A percentile compares a stretch with the other conserved stretches of the same genome.
Evolutionary conservation across 352 stramenopile genomes (phyloP).

Genomic region (Globisporangium camurandrum): DNA sequence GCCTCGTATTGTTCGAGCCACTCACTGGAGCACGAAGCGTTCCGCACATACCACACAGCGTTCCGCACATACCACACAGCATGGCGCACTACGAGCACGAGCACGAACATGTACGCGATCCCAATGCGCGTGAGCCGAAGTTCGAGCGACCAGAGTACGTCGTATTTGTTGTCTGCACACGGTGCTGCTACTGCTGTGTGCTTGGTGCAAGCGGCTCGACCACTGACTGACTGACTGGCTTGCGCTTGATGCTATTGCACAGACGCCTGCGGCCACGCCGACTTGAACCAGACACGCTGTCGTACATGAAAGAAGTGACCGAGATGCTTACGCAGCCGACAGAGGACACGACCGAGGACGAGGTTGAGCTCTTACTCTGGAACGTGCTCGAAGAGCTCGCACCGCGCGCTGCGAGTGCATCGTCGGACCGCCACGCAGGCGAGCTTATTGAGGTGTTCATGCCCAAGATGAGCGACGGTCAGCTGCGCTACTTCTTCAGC

Average conservation of each 20-base stretch:
- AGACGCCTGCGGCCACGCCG: slow-evolving; percentile 67
- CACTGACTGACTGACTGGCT: background rate
- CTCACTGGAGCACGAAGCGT: background rate
- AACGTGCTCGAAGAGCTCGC: slow-evolving; percentile 79
- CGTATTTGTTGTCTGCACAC: background rate
- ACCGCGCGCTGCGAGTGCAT: slow-evolving; percentile 58
- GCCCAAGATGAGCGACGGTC: slow-evolving; percentile 58
- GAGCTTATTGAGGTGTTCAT: slow-evolving; percentile 65
- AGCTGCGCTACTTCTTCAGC: slow-evolving; percentile 67
- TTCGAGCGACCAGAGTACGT: slow-evolving; percentile 14
- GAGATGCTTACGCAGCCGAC: slow-evolving; percentile 51
- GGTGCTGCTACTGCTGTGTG: background rate
- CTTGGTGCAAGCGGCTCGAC: background rate
- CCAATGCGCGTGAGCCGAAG: slow-evolving; percentile 6
- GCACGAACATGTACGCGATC: slow-evolving; percentile 3
- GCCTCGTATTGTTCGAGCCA: background rate
- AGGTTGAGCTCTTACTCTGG: slow-evolving; percentile 58
- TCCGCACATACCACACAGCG: background rate
- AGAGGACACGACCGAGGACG: slow-evolving; percentile 51
- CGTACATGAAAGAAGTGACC: slow-evolving; percentile 80
- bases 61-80: background rate
- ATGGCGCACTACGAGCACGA: slow-evolving; percentile 4
- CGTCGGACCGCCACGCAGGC: slow-evolving; percentile 67
- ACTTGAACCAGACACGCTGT: slow-evolving; percentile 67
- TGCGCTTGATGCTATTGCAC: background rate